Evolutionary conservation across 306 rosid species (phyloP), one percentile per base, ranked within the genome.

Genomic region (Luffa acutangula): DNA sequence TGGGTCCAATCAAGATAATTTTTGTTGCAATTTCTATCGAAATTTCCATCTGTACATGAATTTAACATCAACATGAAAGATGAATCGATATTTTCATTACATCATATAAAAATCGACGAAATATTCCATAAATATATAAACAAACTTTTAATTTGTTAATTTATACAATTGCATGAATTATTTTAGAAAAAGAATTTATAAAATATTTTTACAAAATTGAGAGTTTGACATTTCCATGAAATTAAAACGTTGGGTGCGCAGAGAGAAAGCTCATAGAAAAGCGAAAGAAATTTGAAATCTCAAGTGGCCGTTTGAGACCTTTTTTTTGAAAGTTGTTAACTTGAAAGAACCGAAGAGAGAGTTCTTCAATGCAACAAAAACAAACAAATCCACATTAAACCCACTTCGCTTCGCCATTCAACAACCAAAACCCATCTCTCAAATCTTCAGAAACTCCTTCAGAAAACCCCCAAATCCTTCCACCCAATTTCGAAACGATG

Each of bases 221-320:
- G 31, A 25, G 31, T 25, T 25, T 25, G 31, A 25, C 31, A 25
- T 25, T 25, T 25, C 31, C 31, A 25, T 25, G 31, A 25, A 25
- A 25, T 25, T 25, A 25, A 25, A 25, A 25, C 31, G 31, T 25
- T 25, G 31, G 43, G 62, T 74, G 62, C 14, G 78, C 6, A 31
- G 17, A 74, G 20, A 73, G 75, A 67, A 56, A 67, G 31, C 33
- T 1, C 21, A 31, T 49, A 7, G 49, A 41, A 45, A 76, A 58
- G 78, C 70, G 58, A 70, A 75, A 6, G 25, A n/a, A 83, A 81
- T 89, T 95, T 90, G 88, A 92, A 91, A 49, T 0, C 39, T 84
- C 78, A 75, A 86, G 89, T 87, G 93, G 84, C 95, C 97, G 93
- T 91, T 92, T 77, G 92, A 82, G 87, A 53, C 36, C 66, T 76